Evolutionary conservation across 192 early-diverging fungal genomes (phyloP), one percentile per base, ranked within the genome.

Genomic region (Lunasporangiospora selenospora): DNA sequence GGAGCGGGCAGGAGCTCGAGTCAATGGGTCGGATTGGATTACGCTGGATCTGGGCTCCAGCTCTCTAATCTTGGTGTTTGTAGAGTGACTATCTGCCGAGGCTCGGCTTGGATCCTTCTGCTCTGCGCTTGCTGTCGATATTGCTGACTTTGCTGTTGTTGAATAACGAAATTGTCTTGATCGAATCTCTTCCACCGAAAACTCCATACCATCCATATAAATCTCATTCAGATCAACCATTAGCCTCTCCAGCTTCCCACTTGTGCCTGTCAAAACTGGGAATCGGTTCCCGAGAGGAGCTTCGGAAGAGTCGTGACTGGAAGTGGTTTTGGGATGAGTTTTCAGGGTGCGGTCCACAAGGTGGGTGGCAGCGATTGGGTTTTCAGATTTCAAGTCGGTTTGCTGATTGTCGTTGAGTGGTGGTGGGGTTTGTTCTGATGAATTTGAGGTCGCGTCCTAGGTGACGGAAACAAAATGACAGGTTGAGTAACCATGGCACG

Each of bases 141-240:
- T n/a, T 38, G 13, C 8, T 18, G 16, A 6, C 12, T 19, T 36
- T 21, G 21, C 16, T 34, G 21, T 6, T 46, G 27, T n/a, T 6
- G 46, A 31, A 30, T 62, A 62, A 11, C n/a, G 49, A 38, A 16
- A 8, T 12, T 23, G 29, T 6, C 54, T 56, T 23, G 63, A 33
- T 18, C 34, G 27, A 32, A 65, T 65, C 21, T 65, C 63, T 24
- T 65, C 63, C 3, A 65, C 26, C 7, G 53, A 48, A 1, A 56
- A 65, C 19, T 65, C 63, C 6, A 57, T 31, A 13, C 30, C 54
- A 23, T 33, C 38, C 11, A 39, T 21, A 39, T 65, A 65, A 21
- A 65, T 49, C 19, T 65, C 53, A 2, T 42, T 37, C 15, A 57
- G 39, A 10, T 57, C 54, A 19, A 56, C 24, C 63, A 57, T 65